Percentiles rank a stretch among this genome's conserved stretches.
phyloP scores from a whole-genome alignment of 2,329 filamentous ascomycete species.

The Falciphora oryzae region DNA sequence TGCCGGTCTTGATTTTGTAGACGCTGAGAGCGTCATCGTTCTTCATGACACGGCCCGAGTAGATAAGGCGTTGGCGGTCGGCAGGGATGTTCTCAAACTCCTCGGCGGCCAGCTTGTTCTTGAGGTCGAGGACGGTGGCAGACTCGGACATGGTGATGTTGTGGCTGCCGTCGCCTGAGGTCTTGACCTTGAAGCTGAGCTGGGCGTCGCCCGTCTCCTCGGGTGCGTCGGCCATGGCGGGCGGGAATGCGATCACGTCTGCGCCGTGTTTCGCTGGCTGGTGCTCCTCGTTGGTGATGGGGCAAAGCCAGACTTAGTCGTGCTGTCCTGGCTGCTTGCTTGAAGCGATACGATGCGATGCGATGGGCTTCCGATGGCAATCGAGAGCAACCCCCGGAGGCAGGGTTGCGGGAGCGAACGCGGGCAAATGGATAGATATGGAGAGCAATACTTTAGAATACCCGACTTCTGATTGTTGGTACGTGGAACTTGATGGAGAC shows the following conservation, averaged over 20 bases:
- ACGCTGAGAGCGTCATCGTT: conserved; percentile 78
- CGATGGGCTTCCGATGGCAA: background rate
- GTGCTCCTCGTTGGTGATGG: background rate
- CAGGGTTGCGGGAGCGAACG: too few relatives aligned
- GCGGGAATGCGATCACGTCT: background rate
- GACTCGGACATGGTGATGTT: conserved; percentile 72
- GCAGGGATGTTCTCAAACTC: conserved; percentile 83
- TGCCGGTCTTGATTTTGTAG: conserved; percentile 94
- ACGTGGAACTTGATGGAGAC: background rate
- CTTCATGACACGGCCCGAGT: conserved; percentile 94
- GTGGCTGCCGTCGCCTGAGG: conserved; percentile 84
- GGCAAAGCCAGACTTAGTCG: background rate
- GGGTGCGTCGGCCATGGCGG: conserved; percentile 58
- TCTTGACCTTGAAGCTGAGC: conserved; percentile 95
- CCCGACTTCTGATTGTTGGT: background rate
- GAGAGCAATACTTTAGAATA: background rate
- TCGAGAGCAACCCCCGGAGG: background rate
- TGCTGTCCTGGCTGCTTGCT: background rate
- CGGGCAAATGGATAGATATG: background rate
- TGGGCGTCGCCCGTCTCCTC: conserved; percentile 61
- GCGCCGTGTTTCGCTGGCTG: background rate
- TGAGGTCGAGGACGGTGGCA: conserved; percentile 78
- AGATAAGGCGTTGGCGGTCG: conserved; percentile 91
- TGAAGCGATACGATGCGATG: background rate
- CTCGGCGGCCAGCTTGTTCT: conserved; percentile 74